Evolutionary conservation across 768 basidiomycete species (phyloP).

Genomic region (Amyloporia xantha): DNA sequence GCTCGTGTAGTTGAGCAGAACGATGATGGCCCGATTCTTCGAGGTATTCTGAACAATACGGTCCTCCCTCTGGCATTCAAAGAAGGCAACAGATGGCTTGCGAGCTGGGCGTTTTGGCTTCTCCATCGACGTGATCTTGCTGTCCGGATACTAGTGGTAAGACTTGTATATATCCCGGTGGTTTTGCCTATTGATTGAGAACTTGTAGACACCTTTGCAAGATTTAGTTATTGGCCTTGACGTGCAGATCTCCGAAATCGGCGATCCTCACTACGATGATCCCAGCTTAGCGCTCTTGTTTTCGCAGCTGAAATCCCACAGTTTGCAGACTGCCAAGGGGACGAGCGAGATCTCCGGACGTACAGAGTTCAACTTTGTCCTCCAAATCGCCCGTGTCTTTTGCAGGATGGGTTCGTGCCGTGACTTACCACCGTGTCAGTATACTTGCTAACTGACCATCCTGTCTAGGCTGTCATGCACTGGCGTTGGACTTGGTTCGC

Average conservation of each 20-base stretch:
- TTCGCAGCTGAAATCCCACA: constrained; percentile 83
- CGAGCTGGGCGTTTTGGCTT: constrained; percentile 95
- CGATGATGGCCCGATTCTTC: constrained; percentile 73
- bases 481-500: constrained; percentile 85
- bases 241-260: constrained; percentile 55
- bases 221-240: constrained; percentile 59
- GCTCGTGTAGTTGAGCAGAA: constrained; percentile 80
- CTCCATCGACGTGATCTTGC: constrained; percentile 83
- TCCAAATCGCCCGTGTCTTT: constrained; percentile 91
- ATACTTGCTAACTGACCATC: background rate
- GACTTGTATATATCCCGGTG: constrained; percentile 18
- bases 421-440: background rate
- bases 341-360: constrained; percentile 85
- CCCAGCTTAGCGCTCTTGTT: constrained; percentile 88
- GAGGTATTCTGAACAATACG: constrained; percentile 59
- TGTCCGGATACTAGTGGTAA: constrained; percentile 83
- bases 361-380: constrained; percentile 91
- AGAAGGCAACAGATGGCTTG: constrained; percentile 88
- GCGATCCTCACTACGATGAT: constrained; percentile 88
- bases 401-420: constrained; percentile 82
- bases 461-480: constrained; percentile 74
- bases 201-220: constrained; percentile 63
- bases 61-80: constrained; percentile 82
- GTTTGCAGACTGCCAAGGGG: constrained; percentile 88
- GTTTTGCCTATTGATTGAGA: constrained; percentile 1